A percentile compares a stretch with the other conserved stretches of the same genome.
phyloP scores from a whole-genome alignment of 345 rosid species.

The thale cress (Arabidopsis thaliana) region DNA sequence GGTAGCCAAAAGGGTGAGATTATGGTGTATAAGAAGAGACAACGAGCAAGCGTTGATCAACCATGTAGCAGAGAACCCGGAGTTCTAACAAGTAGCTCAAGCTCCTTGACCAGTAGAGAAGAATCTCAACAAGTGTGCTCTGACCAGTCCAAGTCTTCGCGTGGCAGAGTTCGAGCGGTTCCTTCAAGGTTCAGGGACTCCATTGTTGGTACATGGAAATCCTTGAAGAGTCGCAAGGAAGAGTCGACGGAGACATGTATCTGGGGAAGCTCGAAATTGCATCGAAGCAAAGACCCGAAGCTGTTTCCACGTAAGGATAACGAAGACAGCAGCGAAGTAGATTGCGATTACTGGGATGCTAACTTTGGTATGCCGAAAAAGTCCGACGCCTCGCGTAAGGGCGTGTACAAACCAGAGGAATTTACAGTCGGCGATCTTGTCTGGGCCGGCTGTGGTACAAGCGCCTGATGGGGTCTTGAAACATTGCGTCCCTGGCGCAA shows the following conservation, averaged over 20 bases:
- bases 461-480: constrained; percentile 84
- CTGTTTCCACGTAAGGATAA: constrained; percentile 43
- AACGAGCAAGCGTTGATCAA: constrained; percentile 50
- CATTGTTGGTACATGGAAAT: constrained; percentile 47
- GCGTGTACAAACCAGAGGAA: constrained; percentile 77
- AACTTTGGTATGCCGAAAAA: constrained; percentile 50
- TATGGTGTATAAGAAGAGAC: constrained; percentile 56
- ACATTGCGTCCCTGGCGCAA: constrained; percentile 68
- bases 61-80: constrained; percentile 48
- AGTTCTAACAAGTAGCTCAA: constrained; percentile 51
- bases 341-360: constrained; percentile 40
- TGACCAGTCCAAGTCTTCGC: constrained; percentile 55
- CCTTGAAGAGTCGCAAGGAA: constrained; percentile 18
- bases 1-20: constrained; percentile 52
- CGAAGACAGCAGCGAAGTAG: constrained; percentile 42
- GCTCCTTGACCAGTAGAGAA: constrained; percentile 55
- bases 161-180: constrained; percentile 54
- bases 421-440: constrained; percentile 82
- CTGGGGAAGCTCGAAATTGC: constrained; percentile 43
- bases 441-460: constrained; percentile 93
- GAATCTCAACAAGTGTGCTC: constrained; percentile 44
- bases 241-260: constrained; percentile 45
- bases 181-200: constrained; percentile 67
- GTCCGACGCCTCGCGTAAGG: constrained; percentile 49
- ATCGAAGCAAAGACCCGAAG: constrained; percentile 46